Base-by-base conservation (phyloP, 2,329 filamentous ascomycete species). In the Ceratocystis destructans region DNA sequence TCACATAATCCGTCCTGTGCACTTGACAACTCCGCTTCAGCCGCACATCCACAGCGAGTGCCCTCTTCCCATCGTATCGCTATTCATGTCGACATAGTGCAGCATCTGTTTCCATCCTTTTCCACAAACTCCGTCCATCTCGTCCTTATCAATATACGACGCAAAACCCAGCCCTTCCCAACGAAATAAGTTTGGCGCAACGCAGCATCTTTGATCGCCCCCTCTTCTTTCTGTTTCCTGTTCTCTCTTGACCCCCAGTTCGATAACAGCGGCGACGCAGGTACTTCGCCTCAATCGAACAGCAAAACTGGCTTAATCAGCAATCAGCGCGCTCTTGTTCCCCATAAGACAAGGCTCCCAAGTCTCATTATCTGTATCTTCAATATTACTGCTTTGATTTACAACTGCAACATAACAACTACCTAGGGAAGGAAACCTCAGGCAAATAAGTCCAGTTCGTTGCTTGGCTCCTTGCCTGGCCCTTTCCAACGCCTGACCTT, bases 401-500 rank as follows among this genome's bases (percentile, higher is more conserved):
- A 22, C 31, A 59, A 22, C 61, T 62, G 20, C 41, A 33, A 46
- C 5, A 48, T n/a, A 41, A 22, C 25, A 25, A 28, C 44, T 41
- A 61, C 48, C 20, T 2, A 28, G 20, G 7, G 22, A 48, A 48
- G 46, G n/a, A 22, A n/a, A 15, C 25, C 28, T 8, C 25, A 12
- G 22, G 48, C n/a, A n/a, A 7, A 22, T 3, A 33, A 59, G 55
- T 37, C 55, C n/a, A 31, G 55, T 37, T 59, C 53, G 28, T 59
- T 37, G 55, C 55, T 22, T 59, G 55, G 55, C 28, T 59, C 55
- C 55, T 61, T 65, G 64, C 28, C 37, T 64, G 17, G 28, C 45
- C 37, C 37, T 41, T 55, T 46, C 62, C 50, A 25, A 41, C 61
- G 57, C 61, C 61, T 66, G 46, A 37, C 61, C 59, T 64, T 7